Percentiles rank a stretch among this genome's conserved stretches.
These are phyloP conservation scores for Pseudoperonospora humuli DNA, from an alignment of 352 stramenopile genomes.

Conservation along the genomic window DNA sequence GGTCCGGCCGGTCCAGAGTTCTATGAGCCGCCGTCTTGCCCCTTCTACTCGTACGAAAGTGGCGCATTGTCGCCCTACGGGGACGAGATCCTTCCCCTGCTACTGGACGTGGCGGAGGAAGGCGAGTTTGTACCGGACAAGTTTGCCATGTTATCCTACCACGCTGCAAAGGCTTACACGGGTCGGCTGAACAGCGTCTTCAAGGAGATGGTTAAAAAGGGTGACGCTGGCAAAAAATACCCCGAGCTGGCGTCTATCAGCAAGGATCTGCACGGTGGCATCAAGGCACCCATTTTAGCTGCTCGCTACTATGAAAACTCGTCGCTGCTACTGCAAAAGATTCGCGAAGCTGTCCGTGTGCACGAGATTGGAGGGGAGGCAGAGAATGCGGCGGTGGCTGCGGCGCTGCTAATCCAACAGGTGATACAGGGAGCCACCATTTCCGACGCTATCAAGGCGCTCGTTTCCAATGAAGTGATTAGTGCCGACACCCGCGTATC, in stretches of 20 bases:
- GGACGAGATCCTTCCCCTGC: slow-evolving; percentile 53
- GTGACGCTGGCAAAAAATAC: slow-evolving; percentile 48
- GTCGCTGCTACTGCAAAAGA: slow-evolving; percentile 33
- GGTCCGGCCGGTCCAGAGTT: slow-evolving; percentile 29
- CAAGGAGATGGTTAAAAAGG: slow-evolving; percentile 58
- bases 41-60: slow-evolving; percentile 55
- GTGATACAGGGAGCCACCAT: slow-evolving; percentile 33
- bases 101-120: slow-evolving; percentile 38
- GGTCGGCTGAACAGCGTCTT: slow-evolving; percentile 60
- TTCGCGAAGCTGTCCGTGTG: slow-evolving; percentile 38
- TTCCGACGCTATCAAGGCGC: slow-evolving; percentile 26
- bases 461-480: slow-evolving; percentile 33
- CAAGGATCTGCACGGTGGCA: slow-evolving; percentile 51
- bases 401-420: slow-evolving; percentile 41
- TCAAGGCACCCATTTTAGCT: slow-evolving; percentile 48
- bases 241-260: slow-evolving; percentile 42
- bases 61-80: slow-evolving; percentile 54
- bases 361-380: slow-evolving; percentile 46
- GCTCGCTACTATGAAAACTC: slow-evolving; percentile 42
- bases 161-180: slow-evolving; percentile 45
- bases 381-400: slow-evolving; percentile 43
- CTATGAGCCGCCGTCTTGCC: slow-evolving; percentile 46
- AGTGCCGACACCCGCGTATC: slow-evolving; percentile 20
- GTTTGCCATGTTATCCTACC: slow-evolving; percentile 45
- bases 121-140: slow-evolving; percentile 35